Evolutionary conservation across 345 rosid species (phyloP), one percentile per base, ranked within the genome.

Genomic region (Hibiscus syriacus): DNA sequence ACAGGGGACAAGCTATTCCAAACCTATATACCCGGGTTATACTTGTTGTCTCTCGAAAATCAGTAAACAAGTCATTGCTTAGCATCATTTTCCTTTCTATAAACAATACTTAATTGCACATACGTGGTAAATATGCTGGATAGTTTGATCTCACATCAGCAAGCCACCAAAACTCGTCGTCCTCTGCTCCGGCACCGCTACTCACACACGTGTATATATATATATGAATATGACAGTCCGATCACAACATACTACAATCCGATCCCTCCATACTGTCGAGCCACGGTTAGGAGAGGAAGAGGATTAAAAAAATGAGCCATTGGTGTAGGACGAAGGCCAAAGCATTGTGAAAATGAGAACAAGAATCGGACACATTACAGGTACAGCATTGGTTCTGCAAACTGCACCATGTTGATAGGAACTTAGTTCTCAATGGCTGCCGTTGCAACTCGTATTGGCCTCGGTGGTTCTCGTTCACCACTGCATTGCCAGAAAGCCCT

Each of bases 401-500:
- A n/a, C 27, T 29, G 75, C 66, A 63, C 20, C 30, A 9, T 27
- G 67, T 17, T 55, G 20, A 41, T 41, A 22, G 20, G 32, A 45
- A 36, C 26, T 56, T 67, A 74, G 68, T 84, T 82, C 62, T 83
- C 88, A 32, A 74, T 66, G 45, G 77, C 75, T 69, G 86, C 82
- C 34, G 89, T 53, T 12, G 80, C 75, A 58, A 88, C 64, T 77
- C 85, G 83, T 34, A 94, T 69, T 49, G 81, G 80, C 69, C 77
- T 74, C 27, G 83, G 77, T 38, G 70, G 86, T 79, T 81, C 87
- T 49, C 75, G 87, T 72, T 88, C 89, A 30, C 81, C 87, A 65
- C 41, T 85, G 62, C 89, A 81, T 75, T 83, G 83, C 96, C 96
- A 90, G 66, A 94, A 94, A 1, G 99, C 93, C 73, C 99, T 80